These are phyloP conservation scores for Penicillium sclerotiorum DNA, from an alignment of 2,329 filamentous ascomycete species.

Conservation along the genomic window DNA sequence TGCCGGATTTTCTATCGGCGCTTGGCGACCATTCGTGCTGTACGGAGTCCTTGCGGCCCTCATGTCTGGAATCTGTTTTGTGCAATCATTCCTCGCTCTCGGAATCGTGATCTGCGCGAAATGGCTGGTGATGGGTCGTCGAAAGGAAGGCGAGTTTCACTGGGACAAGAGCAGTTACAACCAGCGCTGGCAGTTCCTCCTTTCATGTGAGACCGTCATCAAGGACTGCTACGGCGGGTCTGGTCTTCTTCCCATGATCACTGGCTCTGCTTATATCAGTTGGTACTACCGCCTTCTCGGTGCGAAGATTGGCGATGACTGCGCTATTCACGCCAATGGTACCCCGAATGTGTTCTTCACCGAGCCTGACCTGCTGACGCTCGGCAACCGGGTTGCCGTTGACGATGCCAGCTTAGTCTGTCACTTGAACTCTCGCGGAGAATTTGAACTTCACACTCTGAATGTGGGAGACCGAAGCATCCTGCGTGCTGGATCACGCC, in stretches of 20 bases:
- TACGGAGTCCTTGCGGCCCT: slow-evolving; percentile 22
- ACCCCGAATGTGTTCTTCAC: slow-evolving; percentile 58
- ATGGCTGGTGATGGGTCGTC: slow-evolving; percentile 56
- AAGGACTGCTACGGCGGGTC: slow-evolving; percentile 54
- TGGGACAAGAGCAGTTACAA: slow-evolving; percentile 62
- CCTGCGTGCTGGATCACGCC: slow-evolving; percentile 54
- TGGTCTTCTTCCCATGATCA: slow-evolving; percentile 57
- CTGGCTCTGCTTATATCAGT: slow-evolving; percentile 56
- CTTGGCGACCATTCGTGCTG: slow-evolving; percentile 44
- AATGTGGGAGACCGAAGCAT: slow-evolving; percentile 57
- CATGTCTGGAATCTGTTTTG: slow-evolving; percentile 39
- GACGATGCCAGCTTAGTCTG: slow-evolving; percentile 60
- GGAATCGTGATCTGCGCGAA: slow-evolving; percentile 51
- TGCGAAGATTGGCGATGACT: slow-evolving; percentile 58
- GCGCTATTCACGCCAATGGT: slow-evolving; percentile 59
- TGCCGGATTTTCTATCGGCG: slow-evolving; percentile 27
- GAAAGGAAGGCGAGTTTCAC: slow-evolving; percentile 57
- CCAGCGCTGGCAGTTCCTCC: slow-evolving; percentile 61
- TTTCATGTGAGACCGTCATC: slow-evolving; percentile 55
- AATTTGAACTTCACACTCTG: slow-evolving; percentile 58
- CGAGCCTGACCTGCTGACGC: slow-evolving; percentile 58
- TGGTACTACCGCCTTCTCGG: slow-evolving; percentile 59
- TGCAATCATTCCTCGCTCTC: slow-evolving; percentile 50
- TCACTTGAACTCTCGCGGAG: slow-evolving; percentile 61
- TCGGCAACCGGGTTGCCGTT: slow-evolving; percentile 57